Percentiles rank a stretch among this genome's conserved stretches.
phyloP scores from a whole-genome alignment of 2,329 filamentous ascomycete species.

The Diaporthe helianthi region DNA sequence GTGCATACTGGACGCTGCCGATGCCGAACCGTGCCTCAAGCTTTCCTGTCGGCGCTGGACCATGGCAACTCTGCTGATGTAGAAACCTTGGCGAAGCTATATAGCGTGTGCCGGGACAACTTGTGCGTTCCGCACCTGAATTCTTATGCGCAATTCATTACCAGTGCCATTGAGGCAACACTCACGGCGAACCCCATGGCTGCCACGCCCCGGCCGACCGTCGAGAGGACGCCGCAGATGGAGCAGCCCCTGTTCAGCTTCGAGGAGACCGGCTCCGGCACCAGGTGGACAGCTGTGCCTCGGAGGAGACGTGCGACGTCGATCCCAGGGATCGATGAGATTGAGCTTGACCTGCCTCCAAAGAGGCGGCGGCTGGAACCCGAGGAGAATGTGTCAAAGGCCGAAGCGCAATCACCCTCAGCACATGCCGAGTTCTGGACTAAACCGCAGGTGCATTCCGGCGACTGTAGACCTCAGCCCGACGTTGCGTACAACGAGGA shows the following conservation, averaged over 20 bases:
- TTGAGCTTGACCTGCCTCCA: conserved; percentile 30
- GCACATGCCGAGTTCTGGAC: background rate
- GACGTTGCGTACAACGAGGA: conserved; percentile 24
- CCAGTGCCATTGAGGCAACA: conserved; percentile 21
- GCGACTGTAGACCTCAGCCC: conserved; percentile 9
- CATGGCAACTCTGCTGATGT: background rate
- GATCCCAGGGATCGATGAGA: conserved; percentile 29
- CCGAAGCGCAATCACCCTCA: background rate
- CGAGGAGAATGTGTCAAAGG: background rate
- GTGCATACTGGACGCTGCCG: conserved; percentile 7
- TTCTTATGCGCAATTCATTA: conserved; percentile 31
- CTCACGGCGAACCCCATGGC: background rate
- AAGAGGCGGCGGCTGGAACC: conserved; percentile 26
- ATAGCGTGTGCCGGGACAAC: conserved; percentile 28
- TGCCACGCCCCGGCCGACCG: background rate
- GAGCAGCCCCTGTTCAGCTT: conserved; percentile 4
- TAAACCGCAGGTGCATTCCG: background rate
- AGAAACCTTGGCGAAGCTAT: conserved; percentile 22
- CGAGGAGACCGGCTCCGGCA: conserved; percentile 31
- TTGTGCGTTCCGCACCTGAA: conserved; percentile 29
- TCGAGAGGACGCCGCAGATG: conserved; percentile 1
- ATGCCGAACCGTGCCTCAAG: conserved; percentile 28
- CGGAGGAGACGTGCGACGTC: conserved; percentile 32
- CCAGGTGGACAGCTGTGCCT: conserved; percentile 31
- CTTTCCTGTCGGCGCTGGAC: conserved; percentile 27